Evolutionary conservation across 2,329 filamentous ascomycete species (phyloP).

Genomic region (Sporothrix humicola): DNA sequence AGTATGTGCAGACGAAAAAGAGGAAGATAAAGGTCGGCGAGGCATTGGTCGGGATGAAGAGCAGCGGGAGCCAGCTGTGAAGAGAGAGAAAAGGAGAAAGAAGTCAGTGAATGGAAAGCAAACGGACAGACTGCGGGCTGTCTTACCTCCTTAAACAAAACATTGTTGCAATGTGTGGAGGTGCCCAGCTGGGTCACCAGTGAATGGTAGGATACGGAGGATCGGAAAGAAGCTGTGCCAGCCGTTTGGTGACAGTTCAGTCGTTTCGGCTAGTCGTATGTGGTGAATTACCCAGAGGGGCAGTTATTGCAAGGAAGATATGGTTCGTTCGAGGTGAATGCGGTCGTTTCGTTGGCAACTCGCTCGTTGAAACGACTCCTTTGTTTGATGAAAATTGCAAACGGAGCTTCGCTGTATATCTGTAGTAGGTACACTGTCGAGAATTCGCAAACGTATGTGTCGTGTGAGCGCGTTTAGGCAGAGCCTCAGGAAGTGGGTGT

Average conservation of each 20-base stretch:
- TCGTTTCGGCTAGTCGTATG: not conserved
- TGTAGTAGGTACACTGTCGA: too few relatives aligned
- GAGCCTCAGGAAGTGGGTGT: not conserved
- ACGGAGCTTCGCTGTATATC: not conserved
- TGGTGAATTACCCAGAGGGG: not conserved
- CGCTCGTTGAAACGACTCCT: too few relatives aligned
- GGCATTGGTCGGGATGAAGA: constrained; percentile 86
- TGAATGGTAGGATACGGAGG: not conserved
- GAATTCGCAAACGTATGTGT: not conserved
- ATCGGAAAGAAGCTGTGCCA: too few relatives aligned
- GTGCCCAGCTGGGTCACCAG: constrained; percentile 2
- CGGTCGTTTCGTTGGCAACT: not conserved
- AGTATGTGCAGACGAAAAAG: constrained; percentile 92
- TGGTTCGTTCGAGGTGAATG: not conserved
- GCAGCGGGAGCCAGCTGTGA: constrained; percentile 78
- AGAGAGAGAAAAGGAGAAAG: not conserved
- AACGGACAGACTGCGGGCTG: not conserved
- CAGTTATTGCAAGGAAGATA: not conserved
- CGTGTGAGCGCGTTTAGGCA: constrained; percentile 4
- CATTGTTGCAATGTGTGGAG: constrained; percentile 50
- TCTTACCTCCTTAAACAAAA: constrained; percentile 70
- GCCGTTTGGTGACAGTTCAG: not conserved
- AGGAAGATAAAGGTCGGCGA: constrained; percentile 85
- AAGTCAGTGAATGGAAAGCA: not conserved
- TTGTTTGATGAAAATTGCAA: not conserved